Evolutionary conservation across 2,329 filamentous ascomycete genomes (phyloP).

Genomic region (Endoconidiophora polonica): DNA sequence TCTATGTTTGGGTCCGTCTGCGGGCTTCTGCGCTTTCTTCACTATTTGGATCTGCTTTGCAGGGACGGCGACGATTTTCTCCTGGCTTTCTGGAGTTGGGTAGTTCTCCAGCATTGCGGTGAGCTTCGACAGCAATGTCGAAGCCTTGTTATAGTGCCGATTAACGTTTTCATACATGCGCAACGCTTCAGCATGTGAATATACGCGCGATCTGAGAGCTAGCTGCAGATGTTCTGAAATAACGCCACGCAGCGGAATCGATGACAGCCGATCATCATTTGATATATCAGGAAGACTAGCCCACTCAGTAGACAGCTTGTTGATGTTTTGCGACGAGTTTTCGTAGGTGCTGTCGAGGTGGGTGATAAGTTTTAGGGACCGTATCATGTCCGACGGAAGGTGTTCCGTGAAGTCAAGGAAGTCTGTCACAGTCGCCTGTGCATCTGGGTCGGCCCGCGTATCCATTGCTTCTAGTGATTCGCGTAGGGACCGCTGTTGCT

Average conservation of each 20-base stretch:
- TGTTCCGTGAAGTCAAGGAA: constrained; percentile 57
- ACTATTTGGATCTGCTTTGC: not conserved
- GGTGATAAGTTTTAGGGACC: constrained; percentile 48
- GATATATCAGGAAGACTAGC: constrained; percentile 35
- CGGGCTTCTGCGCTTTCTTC: constrained; percentile 3
- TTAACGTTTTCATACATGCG: constrained; percentile 48
- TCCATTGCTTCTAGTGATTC: constrained; percentile 28
- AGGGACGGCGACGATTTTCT: constrained; percentile 13
- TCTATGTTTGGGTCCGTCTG: constrained; percentile 4
- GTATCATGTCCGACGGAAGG: constrained; percentile 47
- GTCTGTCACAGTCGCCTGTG: constrained; percentile 52
- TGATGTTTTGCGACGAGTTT: constrained; percentile 36
- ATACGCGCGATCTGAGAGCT: constrained; percentile 38
- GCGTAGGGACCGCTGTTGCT: constrained; percentile 11
- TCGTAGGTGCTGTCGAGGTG: constrained; percentile 43
- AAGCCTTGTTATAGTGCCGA: constrained; percentile 43
- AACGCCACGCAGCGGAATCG: constrained; percentile 37
- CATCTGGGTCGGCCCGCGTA: constrained; percentile 45
- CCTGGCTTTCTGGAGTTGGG: constrained; percentile 33
- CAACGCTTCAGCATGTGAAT: constrained; percentile 43
- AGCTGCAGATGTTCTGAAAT: constrained; percentile 42
- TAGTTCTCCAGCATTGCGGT: constrained; percentile 44
- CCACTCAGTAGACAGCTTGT: constrained; percentile 41
- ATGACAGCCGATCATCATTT: constrained; percentile 23
- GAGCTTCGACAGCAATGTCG: constrained; percentile 41